phyloP scores from a whole-genome alignment of 202 grass and related monocot genomes.

The Alloteropsis angusta region DNA sequence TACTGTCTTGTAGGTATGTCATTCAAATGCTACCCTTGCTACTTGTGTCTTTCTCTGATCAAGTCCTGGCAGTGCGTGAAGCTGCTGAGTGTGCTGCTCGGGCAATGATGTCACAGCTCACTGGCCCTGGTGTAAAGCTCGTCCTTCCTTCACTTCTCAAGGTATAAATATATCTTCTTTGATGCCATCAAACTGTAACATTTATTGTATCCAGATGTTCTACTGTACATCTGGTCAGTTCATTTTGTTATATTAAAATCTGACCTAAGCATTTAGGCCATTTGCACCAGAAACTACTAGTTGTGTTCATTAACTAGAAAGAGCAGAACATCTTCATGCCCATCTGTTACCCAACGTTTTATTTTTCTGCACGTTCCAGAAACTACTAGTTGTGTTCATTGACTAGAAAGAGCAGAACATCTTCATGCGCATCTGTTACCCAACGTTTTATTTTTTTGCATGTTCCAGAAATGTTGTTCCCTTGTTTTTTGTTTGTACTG shows the following conservation, averaged over 20 bases:
- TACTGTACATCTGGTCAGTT: background rate
- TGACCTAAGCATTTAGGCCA: background rate
- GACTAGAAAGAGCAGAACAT: too few relatives aligned
- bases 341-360: background rate
- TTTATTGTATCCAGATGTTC: constrained; percentile 4
- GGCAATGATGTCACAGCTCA: constrained; percentile 97
- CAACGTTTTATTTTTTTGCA: background rate
- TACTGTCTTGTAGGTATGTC: constrained; percentile 73
- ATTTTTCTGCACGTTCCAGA: background rate
- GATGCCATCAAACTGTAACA: background rate
- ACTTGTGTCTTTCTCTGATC: constrained; percentile 94
- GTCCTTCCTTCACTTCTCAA: constrained; percentile 97
- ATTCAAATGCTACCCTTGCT: constrained; percentile 94
- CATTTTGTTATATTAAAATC: background rate
- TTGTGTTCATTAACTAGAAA: background rate
- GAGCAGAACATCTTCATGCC: background rate
- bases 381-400: too few relatives aligned
- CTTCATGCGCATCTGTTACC: background rate
- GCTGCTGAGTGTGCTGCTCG: constrained; percentile 98
- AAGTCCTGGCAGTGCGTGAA: constrained; percentile 94
- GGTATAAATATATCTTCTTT: constrained; percentile 40
- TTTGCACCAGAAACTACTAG: background rate
- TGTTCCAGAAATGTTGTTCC: background rate
- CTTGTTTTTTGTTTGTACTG: background rate
- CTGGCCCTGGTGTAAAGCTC: constrained; percentile 91